Percentiles rank a stretch among this genome's conserved stretches.
phyloP scores from a whole-genome alignment of 129 eudicot species.

The Pulicaria dysenterica region DNA sequence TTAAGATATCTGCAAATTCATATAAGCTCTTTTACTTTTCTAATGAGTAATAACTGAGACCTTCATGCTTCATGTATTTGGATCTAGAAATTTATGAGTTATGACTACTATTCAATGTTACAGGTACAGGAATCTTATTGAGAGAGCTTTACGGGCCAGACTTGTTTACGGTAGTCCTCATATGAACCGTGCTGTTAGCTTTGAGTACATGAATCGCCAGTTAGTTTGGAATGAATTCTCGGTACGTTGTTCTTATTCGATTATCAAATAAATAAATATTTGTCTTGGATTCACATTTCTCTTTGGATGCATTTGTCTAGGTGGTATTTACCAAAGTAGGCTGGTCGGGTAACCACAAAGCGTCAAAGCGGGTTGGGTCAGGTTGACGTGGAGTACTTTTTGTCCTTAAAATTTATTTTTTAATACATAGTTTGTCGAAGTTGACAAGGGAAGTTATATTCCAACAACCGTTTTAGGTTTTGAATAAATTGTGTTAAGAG shows the following conservation, averaged over 20 bases:
- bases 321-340: background rate
- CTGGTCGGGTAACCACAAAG: background rate
- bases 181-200: slow-evolving; percentile 97
- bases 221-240: slow-evolving; percentile 99
- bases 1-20: background rate
- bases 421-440: background rate
- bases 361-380: background rate
- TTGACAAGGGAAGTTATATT: background rate
- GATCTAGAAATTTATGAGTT: slow-evolving; percentile 5
- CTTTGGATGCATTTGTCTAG: background rate
- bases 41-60: background rate
- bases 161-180: slow-evolving; percentile 95
- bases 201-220: slow-evolving; percentile 98
- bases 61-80: background rate
- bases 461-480: background rate
- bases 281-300: slow-evolving; percentile 8
- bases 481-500: too few species aligned
- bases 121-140: slow-evolving; percentile 94
- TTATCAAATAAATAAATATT: background rate
- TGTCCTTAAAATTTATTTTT: too few species aligned
- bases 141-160: slow-evolving; percentile 85
- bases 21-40: background rate
- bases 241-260: slow-evolving; percentile 46
- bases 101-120: background rate
- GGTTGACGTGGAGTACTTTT: background rate